Evolutionary conservation across 2,329 filamentous ascomycete species (phyloP), one percentile per base, ranked within the genome.

Genomic region (Herpotrichia juniperi): DNA sequence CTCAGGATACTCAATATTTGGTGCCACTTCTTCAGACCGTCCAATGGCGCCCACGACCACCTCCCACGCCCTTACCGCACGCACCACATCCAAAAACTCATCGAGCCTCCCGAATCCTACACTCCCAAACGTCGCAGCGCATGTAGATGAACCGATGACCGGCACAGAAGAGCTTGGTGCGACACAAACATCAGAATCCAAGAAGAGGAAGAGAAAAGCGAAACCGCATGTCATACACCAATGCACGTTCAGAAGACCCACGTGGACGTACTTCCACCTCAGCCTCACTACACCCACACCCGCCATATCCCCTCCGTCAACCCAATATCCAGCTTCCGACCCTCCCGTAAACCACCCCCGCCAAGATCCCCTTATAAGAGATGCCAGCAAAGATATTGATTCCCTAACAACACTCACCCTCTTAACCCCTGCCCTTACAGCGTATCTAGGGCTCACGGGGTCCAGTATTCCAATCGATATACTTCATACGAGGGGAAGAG

Each of bases 391-490:
- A n/a, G n/a, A 42, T 45, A 30, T 90, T 5, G 88, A 92, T 71
- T 76, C 79, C 2, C 74, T 91, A 2, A 86, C 86, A 31, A 78
- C 83, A 16, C 84, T 83, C 28, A 78, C 84, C 0, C 86, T 89
- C 64, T 83, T 89, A 59, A 83, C 82, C 1, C 72, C 81, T 1
- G 86, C 89, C 0, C 76, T 93, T 7, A 78, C 78, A 1, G 83
- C 88, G 55, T 92, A 90, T 62, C 82, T 93, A 1, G 90, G 90
- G 17, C 74, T 84, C 16, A 86, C 84, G 0, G 90, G 90, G 10
- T 75, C 80, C 1, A 85, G 84, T 10, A 86, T 93, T 3, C 76
- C 86, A 1, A 67, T 92, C 50, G 90, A 93, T 65, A 84, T 93
- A 17, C 79, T 93, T 28, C 84, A 86, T 16, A 63, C 54, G 0